Percentiles rank a stretch among this genome's conserved stretches.
phyloP scores from a whole-genome alignment of 2,329 filamentous ascomycete genomes.

The Emmonsia crescens region DNA sequence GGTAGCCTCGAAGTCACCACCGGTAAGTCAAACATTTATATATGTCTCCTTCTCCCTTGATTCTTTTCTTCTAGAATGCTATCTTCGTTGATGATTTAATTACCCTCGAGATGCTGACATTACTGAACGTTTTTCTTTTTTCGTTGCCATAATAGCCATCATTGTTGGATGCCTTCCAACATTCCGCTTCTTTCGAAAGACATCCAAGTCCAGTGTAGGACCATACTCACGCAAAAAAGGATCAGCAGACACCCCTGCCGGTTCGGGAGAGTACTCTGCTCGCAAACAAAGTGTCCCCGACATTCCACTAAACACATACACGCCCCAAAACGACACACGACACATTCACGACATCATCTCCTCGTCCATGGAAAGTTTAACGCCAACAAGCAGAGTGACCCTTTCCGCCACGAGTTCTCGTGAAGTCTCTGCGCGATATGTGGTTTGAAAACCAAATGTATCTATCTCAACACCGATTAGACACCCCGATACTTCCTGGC shows the following conservation, averaged over 20 bases:
- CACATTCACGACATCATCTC: neutral
- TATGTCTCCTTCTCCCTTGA: neutral
- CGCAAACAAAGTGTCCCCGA: neutral
- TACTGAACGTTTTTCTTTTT: neutral
- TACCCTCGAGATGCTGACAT: neutral
- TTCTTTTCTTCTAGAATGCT: neutral
- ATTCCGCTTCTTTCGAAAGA: neutral
- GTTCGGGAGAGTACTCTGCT: neutral
- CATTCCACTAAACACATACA: neutral
- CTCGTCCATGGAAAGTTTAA: neutral
- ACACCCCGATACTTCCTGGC: neutral
- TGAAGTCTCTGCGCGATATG: neutral
- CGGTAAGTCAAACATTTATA: neutral
- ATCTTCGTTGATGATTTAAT: neutral
- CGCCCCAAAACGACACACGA: neutral
- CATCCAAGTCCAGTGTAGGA: neutral
- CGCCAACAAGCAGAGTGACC: neutral
- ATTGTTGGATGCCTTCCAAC: neutral
- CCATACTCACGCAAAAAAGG: neutral
- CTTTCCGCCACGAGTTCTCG: neutral
- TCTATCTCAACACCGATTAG: neutral
- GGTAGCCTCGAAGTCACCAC: neutral
- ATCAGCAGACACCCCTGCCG: neutral
- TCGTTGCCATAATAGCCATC: neutral
- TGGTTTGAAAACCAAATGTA: neutral